phyloP scores from a whole-genome alignment of 208 protist genomes.

The Wallacemonas collosoma region DNA sequence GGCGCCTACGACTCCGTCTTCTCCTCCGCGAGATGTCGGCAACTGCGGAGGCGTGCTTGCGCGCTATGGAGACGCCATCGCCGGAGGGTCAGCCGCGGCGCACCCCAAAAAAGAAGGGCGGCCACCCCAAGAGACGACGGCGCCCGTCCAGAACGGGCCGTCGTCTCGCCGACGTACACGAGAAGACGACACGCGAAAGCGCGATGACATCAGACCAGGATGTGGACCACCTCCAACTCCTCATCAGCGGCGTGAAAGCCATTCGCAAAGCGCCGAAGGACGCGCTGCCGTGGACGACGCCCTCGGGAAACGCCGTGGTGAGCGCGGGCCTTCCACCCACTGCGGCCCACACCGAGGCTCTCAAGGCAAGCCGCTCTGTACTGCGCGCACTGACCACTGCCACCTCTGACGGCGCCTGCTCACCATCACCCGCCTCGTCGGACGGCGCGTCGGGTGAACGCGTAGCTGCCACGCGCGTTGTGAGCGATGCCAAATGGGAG shows the following conservation, averaged over 20 bases:
- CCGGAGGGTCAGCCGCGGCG: conserved; percentile 30
- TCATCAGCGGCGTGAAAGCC: neutral
- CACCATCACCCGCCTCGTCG: neutral
- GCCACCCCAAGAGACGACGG: conserved; percentile 17
- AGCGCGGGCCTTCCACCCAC: no score
- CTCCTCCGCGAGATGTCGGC: conserved; percentile 57
- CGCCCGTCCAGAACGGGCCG: neutral
- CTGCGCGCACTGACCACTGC: neutral
- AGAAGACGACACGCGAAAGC: no score
- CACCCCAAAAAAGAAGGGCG: conserved; percentile 12
- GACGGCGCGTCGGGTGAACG: neutral
- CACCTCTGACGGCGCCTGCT: neutral
- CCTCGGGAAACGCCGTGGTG: neutral
- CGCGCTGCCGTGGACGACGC: neutral
- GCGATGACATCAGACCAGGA: no score
- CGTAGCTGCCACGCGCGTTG: neutral
- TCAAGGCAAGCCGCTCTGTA: neutral
- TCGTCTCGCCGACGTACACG: neutral
- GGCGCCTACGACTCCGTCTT: conserved; percentile 23
- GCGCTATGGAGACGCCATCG: neutral
- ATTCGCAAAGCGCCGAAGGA: neutral
- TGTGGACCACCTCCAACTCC: neutral
- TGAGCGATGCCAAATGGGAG: neutral
- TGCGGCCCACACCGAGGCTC: neutral
- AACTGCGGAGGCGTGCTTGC: neutral